These are phyloP conservation scores for Apiospora saccharicola DNA, from an alignment of 2,329 filamentous ascomycete species.

Conservation along the genomic window DNA sequence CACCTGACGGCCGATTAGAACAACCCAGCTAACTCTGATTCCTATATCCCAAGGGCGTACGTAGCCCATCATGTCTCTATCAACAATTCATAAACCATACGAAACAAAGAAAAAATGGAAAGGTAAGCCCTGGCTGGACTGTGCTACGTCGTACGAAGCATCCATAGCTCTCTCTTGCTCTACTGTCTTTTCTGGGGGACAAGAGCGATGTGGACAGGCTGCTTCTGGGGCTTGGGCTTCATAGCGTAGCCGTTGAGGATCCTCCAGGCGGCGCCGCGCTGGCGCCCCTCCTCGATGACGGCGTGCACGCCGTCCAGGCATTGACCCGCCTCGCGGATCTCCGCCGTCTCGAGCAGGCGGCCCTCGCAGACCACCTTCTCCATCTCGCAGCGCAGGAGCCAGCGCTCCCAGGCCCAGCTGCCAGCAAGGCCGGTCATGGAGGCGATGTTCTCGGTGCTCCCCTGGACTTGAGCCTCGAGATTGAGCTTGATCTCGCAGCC, in stretches of 20 bases:
- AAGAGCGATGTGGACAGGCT: conserved; percentile 25
- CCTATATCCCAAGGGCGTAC: background rate
- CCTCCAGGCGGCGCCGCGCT: conserved; percentile 65
- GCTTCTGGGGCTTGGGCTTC: conserved; percentile 56
- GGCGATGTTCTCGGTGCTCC: conserved; percentile 75
- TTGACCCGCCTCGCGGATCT: conserved; percentile 64
- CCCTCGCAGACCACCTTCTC: conserved; percentile 78
- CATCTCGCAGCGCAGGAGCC: conserved; percentile 86
- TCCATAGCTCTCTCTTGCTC: background rate
- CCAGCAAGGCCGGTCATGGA: conserved; percentile 83
- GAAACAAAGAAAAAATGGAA: background rate
- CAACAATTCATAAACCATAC: conserved; percentile 10
- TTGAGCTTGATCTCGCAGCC: conserved; percentile 55
- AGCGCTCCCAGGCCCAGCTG: conserved; percentile 94
- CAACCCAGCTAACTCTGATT: background rate
- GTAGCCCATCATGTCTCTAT: conserved; percentile 5
- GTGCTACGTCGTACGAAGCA: conserved; percentile 2
- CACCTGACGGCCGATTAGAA: conserved; percentile 8
- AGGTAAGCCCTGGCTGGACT: background rate
- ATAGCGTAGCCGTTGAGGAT: conserved; percentile 69
- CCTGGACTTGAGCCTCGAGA: conserved; percentile 69
- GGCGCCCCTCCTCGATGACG: conserved; percentile 69
- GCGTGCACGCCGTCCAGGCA: conserved; percentile 67
- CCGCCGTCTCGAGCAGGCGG: conserved; percentile 60
- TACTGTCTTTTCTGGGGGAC: background rate